Evolutionary conservation across 2,329 filamentous ascomycete species (phyloP).

Genomic region (Knoxdaviesia proteae): DNA sequence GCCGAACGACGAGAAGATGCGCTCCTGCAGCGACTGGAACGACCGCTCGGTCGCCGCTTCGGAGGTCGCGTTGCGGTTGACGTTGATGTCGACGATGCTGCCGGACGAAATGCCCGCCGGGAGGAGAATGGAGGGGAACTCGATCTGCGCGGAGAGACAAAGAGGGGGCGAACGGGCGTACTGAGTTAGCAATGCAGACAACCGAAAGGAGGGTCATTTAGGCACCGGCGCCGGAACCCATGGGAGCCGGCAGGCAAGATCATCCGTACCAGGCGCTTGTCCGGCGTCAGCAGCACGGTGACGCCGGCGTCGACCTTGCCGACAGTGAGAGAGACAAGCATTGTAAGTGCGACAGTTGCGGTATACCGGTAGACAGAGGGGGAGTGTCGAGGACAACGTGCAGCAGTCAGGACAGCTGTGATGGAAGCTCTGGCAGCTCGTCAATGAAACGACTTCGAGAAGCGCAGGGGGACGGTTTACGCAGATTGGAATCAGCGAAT

Average conservation of each 20-base stretch:
- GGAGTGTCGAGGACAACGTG: no score
- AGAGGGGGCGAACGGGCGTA: background rate
- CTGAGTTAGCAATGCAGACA: background rate
- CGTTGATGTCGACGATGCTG: slow-evolving; percentile 94
- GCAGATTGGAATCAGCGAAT: no score
- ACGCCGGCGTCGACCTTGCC: slow-evolving; percentile 98
- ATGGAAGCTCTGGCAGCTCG: no score
- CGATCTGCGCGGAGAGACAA: slow-evolving; percentile 42
- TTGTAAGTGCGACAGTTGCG: slow-evolving; percentile 15
- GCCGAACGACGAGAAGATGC: slow-evolving; percentile 75
- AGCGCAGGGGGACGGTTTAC: no score
- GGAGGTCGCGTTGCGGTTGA: slow-evolving; percentile 64
- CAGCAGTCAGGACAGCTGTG: no score
- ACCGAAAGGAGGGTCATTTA: background rate
- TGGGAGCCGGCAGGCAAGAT: background rate
- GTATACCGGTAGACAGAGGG: no score
- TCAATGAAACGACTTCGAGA: no score
- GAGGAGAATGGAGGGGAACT: slow-evolving; percentile 93
- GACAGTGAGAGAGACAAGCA: slow-evolving; percentile 95
- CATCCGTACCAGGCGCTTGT: slow-evolving; percentile 71
- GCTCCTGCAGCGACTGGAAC: slow-evolving; percentile 72
- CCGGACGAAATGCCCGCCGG: slow-evolving; percentile 89
- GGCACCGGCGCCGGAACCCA: no score
- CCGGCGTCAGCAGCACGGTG: slow-evolving; percentile 85
- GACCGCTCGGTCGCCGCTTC: slow-evolving; percentile 53